Evolutionary conservation across 441 rosid species (phyloP), one percentile per base, ranked within the genome.

Genomic region (Erodium moschatum): DNA sequence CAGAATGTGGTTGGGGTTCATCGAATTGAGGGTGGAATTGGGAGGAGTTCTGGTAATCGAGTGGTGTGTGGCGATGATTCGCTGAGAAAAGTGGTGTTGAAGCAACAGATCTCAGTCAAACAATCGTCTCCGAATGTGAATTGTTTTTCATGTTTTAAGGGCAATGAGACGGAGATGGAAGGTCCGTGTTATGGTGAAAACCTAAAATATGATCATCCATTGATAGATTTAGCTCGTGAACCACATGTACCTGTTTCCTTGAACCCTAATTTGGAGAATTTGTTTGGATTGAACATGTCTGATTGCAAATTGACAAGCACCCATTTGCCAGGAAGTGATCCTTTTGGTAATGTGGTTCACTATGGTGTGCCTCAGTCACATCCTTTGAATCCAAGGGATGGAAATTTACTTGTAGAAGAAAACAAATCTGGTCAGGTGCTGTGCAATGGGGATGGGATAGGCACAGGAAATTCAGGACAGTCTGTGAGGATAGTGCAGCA

Each of bases 301-400:
- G 67, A 60, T 65, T 12, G 12, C 11, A 38, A 29, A 65, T n/a
- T 27, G 63, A 69, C 54, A 35, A 66, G 33, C 64, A 29, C 19
- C 0, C 44, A 24, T 60, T 50, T 58, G 31, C 48, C n/a, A 0
- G 54, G 67, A 3, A 44, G 67, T 2, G 73, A 66, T 8, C 70
- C 13, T 29, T 16, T 6, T 33, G 50, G 20, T 60, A 70, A 48
- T 19, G 15, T 66, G 27, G 38, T 19, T 61, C 64, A 21, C 2
- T 46, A 24, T 70, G 52, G 7, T n/a, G 13, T 65, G 46, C 21
- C 67, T n/a, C 58, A 11, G 21, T 50, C 60, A 4, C 67, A 44
- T 46, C 84, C 78, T 5, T 60, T 75, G 70, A 75, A 68, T 4
- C 78, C 69, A 6, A 75, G 67, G 48, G 65, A 78, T 56, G 70